Evolutionary conservation across 176 grass and related monocot genomes (phyloP), one percentile per base, ranked within the genome.

Genomic region (Phoenix roebelenii): DNA sequence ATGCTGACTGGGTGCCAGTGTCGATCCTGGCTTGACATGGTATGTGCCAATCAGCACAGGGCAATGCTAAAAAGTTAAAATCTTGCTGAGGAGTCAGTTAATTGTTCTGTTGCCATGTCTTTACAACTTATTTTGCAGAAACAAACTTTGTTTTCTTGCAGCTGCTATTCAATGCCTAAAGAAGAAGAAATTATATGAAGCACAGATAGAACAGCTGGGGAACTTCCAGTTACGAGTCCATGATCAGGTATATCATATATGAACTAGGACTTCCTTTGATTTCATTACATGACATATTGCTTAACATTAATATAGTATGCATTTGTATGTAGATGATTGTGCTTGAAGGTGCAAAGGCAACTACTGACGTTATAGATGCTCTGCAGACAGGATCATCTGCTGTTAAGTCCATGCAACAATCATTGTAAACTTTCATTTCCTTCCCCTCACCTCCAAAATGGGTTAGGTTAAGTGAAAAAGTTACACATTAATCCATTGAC

Each of bases 321-420:
- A 30, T 30, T 1, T 4, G 6, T 30, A 30, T 30, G 28, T 30
- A 30, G 84, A 79, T 82, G 49, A 76, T 87, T 54, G 71, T 67
- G 60, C 76, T 90, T 44, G 83, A 90, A 66, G 79, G 59, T 32
- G 83, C 79, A 24, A 90, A 86, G 24, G 87, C 82, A 72, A 86
- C 83, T 63, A 58, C 79, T 1, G 83, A 83, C 64, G 86, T 79
- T 7, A 67, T 86, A 69, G 88, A 83, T 68, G 83, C 82, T 63
- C 62, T 90, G 65, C 62, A 54, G 30, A 79, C 82, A 0, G 76
- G 75, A 49, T 80, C 87, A 55, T 79, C 75, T 72, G 79, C 83
- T 82, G 65, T 91, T 64, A 85, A 91, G 72, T 74, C 83, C 77
- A 85, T 86, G 57, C 83, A 86, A 24, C 72, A 80, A 50, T 79